These are phyloP conservation scores for Fraxinus baroniana DNA, from an alignment of 305 asterid genomes.

Conservation along the genomic window DNA sequence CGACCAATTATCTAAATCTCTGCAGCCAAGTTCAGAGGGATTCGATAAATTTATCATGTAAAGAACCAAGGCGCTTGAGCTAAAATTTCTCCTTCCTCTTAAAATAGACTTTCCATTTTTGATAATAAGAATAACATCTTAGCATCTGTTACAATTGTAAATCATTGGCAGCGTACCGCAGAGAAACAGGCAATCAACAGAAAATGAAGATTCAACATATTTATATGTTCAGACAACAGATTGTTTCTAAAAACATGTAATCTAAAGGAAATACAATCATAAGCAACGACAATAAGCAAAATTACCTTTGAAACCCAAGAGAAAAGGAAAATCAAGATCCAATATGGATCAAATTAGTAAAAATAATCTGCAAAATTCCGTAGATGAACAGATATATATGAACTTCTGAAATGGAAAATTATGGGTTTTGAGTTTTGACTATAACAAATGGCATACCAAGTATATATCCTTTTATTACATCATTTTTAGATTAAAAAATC, in stretches of 20 bases:
- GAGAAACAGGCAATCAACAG: background rate
- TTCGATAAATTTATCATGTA: background rate
- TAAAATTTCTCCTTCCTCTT: background rate
- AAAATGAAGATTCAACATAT: background rate
- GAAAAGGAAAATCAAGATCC: background rate
- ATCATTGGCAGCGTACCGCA: background rate
- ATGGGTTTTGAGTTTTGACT: conserved; percentile 33
- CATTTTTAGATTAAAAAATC: conserved; percentile 23
- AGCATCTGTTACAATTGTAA: background rate
- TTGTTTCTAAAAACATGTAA: background rate
- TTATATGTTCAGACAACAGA: background rate
- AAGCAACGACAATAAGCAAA: background rate
- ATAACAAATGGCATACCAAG: conserved; percentile 22
- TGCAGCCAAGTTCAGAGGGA: background rate
- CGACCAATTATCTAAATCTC: background rate
- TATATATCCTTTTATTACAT: conserved; percentile 21
- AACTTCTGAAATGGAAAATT: conserved; percentile 21
- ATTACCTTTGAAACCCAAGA: background rate
- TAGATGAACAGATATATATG: conserved; percentile 20
- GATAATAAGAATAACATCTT: background rate
- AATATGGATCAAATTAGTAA: conserved; percentile 4
- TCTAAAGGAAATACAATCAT: background rate
- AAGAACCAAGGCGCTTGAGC: background rate
- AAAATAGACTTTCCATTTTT: background rate
- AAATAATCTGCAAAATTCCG: conserved; percentile 23